Evolutionary conservation across 441 rosid species (phyloP), one percentile per base, ranked within the genome.

Genomic region (Pelargonium australe): DNA sequence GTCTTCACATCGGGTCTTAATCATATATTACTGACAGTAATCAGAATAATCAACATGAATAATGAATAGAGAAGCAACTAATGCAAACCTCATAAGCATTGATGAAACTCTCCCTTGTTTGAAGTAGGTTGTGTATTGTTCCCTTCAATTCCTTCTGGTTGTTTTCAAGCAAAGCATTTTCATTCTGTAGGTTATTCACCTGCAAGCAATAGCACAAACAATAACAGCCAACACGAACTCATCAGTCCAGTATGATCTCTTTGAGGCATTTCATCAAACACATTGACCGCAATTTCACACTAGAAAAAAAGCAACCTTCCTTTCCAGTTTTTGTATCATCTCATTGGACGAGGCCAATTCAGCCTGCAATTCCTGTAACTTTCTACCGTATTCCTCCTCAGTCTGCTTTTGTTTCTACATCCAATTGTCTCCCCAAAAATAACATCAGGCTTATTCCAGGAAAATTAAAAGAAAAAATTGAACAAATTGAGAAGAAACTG

Each of bases 151-250:
- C 92, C 67, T 74, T 86, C 70, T 81, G 86, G 79, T 82, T 87
- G 79, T 72, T 83, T 75, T 88, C 97, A 23, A 88, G 89, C 81
- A 89, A 79, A 28, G 65, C 80, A 28, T 84, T 87, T 70, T 89
- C 95, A 71, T 87, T 85, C 76, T 87, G 85, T 67, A 92, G 90
- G 85, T 84, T 84, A 78, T 51, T 85, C 67, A 85, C 86, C 91
- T 91, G 75, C 64, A 73, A 41, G 3, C 57, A 65, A 10, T 45
- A 40, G 16, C 12, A 16, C 16, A 43, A 63, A 12, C 40, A 34
- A 31, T 4, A 63, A 31, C 47, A 28, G 10, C 25, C 14, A 63
- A 34, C 20, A 7, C 44, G 2, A 40, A 7, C 4, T 9, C 45
- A 20, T 44, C 53, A 57, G 25, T 57, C 28, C 62, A 57, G 20